Base-by-base conservation (phyloP, 2,329 filamentous ascomycete genomes). In the Alternaria gaisen region DNA sequence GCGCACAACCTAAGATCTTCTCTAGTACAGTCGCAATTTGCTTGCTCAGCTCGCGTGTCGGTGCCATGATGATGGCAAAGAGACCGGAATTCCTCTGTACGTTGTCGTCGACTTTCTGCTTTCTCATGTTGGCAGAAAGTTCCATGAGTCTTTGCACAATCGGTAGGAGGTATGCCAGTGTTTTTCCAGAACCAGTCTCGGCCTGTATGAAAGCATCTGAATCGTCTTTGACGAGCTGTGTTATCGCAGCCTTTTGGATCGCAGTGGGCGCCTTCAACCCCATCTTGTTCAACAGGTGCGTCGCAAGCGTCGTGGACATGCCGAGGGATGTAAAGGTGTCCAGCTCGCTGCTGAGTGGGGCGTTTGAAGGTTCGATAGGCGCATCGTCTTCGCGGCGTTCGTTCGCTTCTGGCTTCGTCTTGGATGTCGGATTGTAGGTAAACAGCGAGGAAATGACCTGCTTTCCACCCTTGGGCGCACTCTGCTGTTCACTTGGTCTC, bases 181-280 rank as follows among this genome's bases (percentile, higher is more conserved):
- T 99, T 82, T 99, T 99, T 80, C 95, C 95, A 0, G 95, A 99
- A 69, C 95, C 95, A 0, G 95, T 99, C 81, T 99, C 91, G 3
- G 95, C 96, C 77, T 98, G 95, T 34, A 99, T 90, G 72, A 99
- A 99, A 2, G 94, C 94, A 82, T 99, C 95, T 46, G 87, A 89
- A 70, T 97, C 91, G 54, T 91, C 90, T 42, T 89, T 89, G 44
- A 97, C 80, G 63, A 99, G 81, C 70, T 95, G 90, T 42, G 91
- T 86, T 40, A 99, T 90, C 1, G 94, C 91, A 63, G 92, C 92
- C 71, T 94, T 94, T 80, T 99, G 95, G 75, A 99, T 97, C 0
- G 92, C 93, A 0, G 95, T 99, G 6, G 95, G 95, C 0, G 92
- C 91, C 75, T 94, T 95, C 76, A 99, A 86, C 58, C 90, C 87